A percentile compares a stretch with the other conserved stretches of the same genome.
These are phyloP conservation scores for Boletus barrowsii DNA, from an alignment of 768 basidiomycete genomes.

Conservation along the genomic window DNA sequence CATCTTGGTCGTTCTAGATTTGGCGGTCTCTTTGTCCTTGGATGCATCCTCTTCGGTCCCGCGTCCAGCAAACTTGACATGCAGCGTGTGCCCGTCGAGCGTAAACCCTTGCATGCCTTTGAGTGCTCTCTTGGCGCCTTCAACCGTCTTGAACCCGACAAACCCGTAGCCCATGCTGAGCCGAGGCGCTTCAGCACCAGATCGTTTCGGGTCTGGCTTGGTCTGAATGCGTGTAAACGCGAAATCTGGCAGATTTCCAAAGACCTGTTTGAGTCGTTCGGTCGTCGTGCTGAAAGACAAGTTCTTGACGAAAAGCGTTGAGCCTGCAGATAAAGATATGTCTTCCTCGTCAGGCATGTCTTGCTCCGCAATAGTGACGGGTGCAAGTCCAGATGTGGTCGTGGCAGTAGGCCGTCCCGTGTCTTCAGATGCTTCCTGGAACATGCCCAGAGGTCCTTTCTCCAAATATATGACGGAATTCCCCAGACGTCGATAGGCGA, in stretches of 20 bases:
- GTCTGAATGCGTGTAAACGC: slow-evolving; percentile 87
- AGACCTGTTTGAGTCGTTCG: slow-evolving; percentile 64
- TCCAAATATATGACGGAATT: slow-evolving; percentile 92
- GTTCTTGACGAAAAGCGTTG: slow-evolving; percentile 94
- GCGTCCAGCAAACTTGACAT: slow-evolving; percentile 83
- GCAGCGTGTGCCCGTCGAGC: slow-evolving; percentile 82
- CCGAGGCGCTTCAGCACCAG: slow-evolving; percentile 39
- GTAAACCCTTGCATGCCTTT: slow-evolving; percentile 77
- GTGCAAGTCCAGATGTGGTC: slow-evolving; percentile 22
- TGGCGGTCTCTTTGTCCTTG: slow-evolving; percentile 38
- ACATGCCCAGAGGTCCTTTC: slow-evolving; percentile 86
- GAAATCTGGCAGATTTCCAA: slow-evolving; percentile 75
- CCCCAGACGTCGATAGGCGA: slow-evolving; percentile 85
- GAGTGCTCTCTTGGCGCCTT: slow-evolving; percentile 70
- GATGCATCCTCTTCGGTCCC: slow-evolving; percentile 61
- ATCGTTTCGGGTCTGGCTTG: slow-evolving; percentile 79
- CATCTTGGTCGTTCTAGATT: slow-evolving; percentile 84
- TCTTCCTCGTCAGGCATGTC: slow-evolving; percentile 34
- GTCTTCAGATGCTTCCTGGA: slow-evolving; percentile 42
- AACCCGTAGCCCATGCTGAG: slow-evolving; percentile 98
- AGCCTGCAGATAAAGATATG: slow-evolving; percentile 54
- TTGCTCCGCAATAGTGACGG: slow-evolving; percentile 46
- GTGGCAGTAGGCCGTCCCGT: slow-evolving; percentile 7
- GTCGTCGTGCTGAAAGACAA: slow-evolving; percentile 88
- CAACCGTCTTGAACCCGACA: slow-evolving; percentile 78